Base-by-base conservation (phyloP, 148 eudicot species). In the Rhododendron kiyosumense region DNA sequence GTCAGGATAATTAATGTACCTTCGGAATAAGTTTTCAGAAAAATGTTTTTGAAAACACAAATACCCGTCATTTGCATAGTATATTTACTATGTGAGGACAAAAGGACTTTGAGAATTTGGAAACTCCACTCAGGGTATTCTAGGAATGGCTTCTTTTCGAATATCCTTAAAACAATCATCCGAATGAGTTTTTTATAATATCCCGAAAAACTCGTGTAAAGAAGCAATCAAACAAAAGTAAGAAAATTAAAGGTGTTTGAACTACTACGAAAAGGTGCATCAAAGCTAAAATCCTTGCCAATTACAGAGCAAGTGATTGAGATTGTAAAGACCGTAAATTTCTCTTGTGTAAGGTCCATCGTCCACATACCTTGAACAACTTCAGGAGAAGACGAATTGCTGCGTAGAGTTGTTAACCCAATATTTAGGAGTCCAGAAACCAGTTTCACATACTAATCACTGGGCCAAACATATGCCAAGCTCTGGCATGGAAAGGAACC, bases 391-490 rank as follows among this genome's bases (percentile, higher is more conserved):
- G 98, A 89, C 38, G 96, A 87, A 82, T 88, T 92, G 79, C 90
- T 91, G 43, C 97, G 92, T 63, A 95, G 77, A 84, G 95, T 89
- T 80, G 96, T 90, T 34, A 94, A 96, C 24, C 97, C 97, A 78
- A 93, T 91, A 93, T 94, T 94, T 38, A 94, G 81, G 67, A 95
- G 95, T 63, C 98, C 97, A 83, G 97, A 95, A 18, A 95, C 97
- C 83, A 93, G 95, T 88, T 94, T 95, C 65, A 95, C 88, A 89
- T 94, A 94, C 77, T 93, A 93, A 74, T 93, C 90, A 85, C 97
- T 93, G 26, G 97, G 96, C 49, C 92, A 94, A 52, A 95, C 91
- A 90, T 93, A 95, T 24, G 98, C 98, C 87, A 95, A 84, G 85
- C 98, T 95, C 90, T 91, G 94, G 84, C 89, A 90, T 30, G 98